Evolutionary conservation across 371 early-diverging fungal species (phyloP).

Genomic region (Saksenaea vasiformis): DNA sequence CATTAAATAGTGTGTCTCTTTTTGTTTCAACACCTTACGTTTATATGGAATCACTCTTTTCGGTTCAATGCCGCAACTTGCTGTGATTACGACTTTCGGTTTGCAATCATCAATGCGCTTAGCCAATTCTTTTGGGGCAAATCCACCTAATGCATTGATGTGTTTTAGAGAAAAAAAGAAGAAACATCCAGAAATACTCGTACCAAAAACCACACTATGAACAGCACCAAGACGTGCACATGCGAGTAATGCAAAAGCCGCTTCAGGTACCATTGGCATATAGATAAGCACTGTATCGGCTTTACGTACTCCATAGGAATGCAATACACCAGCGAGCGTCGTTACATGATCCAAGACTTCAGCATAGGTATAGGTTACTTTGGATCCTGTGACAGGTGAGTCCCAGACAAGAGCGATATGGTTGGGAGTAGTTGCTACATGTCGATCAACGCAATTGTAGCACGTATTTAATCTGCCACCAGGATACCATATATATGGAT

Average conservation of each 20-base stretch:
- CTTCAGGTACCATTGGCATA: conserved; percentile 90
- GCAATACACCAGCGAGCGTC: conserved; percentile 74
- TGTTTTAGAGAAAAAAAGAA: conserved; percentile 1
- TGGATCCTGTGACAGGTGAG: conserved; percentile 64
- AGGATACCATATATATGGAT: conserved; percentile 67
- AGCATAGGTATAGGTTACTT: conserved; percentile 65
- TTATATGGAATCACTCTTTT: conserved; percentile 65
- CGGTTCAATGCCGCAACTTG: conserved; percentile 82
- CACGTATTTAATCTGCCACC: conserved; percentile 84
- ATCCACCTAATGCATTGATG: conserved; percentile 66
- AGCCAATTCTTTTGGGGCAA: conserved; percentile 78
- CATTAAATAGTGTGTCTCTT: neutral
- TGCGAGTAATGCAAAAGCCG: conserved; percentile 87
- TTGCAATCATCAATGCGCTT: conserved; percentile 81
- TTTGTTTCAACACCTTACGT: conserved; percentile 30
- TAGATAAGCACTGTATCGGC: conserved; percentile 89
- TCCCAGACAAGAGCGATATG: conserved; percentile 80
- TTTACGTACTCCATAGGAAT: conserved; percentile 69
- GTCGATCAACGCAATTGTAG: conserved; percentile 93
- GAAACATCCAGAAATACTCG: neutral
- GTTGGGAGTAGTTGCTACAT: conserved; percentile 51
- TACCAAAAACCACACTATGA: conserved; percentile 74
- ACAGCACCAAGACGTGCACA: conserved; percentile 90
- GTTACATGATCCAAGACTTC: conserved; percentile 75
- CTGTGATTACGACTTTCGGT: conserved; percentile 74